Evolutionary conservation across 345 rosid species (phyloP).

Genomic region (Hevea brasiliensis): DNA sequence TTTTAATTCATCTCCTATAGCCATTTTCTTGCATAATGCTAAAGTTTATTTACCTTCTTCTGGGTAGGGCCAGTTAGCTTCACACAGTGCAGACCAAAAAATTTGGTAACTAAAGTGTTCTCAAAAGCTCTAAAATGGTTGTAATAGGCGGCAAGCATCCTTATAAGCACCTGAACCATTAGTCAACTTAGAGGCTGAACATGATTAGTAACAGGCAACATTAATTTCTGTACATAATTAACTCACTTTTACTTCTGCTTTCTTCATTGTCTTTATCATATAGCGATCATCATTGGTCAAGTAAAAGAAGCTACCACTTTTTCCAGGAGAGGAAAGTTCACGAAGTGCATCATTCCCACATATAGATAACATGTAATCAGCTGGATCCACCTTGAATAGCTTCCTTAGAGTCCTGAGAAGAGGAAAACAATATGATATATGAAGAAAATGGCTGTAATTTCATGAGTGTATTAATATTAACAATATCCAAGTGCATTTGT

Average conservation of each 20-base stretch:
- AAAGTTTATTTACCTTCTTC: conserved; percentile 68
- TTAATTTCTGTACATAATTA: neutral
- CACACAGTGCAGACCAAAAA: conserved; percentile 86
- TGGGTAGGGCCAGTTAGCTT: conserved; percentile 76
- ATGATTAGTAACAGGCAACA: neutral
- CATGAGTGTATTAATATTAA: too few relatives aligned
- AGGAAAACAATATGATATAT: neutral
- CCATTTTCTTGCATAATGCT: too few relatives aligned
- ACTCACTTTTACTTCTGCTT: conserved; percentile 81
- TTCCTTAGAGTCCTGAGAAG: conserved; percentile 74
- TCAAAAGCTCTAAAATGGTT: conserved; percentile 84
- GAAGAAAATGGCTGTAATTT: neutral
- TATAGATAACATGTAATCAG: conserved; percentile 91
- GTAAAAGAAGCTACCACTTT: conserved; percentile 96
- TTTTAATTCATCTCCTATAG: neutral
- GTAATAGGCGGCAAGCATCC: conserved; percentile 94
- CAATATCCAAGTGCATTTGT: too few relatives aligned
- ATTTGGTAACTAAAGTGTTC: conserved; percentile 72
- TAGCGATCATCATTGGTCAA: conserved; percentile 86
- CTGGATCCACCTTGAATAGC: conserved; percentile 90
- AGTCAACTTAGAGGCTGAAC: neutral
- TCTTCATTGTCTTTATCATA: conserved; percentile 95
- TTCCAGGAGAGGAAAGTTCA: conserved; percentile 94
- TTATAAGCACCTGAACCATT: conserved; percentile 64
- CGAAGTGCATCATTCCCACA: conserved; percentile 94